These are phyloP conservation scores for Pichia norvegensis DNA, from an alignment of 1,139 yeast species.

Conservation along the genomic window DNA sequence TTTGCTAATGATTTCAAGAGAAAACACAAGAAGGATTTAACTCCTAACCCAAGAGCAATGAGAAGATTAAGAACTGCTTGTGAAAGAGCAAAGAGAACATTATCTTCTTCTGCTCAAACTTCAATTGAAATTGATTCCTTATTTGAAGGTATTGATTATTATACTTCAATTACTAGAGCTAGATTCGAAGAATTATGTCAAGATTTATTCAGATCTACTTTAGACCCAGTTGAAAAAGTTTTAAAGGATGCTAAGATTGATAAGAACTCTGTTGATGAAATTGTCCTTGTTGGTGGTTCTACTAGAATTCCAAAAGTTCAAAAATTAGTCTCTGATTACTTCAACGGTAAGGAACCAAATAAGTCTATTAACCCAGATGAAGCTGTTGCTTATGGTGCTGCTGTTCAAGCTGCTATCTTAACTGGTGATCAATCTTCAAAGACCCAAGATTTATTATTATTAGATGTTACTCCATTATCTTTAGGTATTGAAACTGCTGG, in stretches of 20 bases:
- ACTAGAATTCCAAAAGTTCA: conserved; percentile 89
- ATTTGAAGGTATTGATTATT: conserved; percentile 69
- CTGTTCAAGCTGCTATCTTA: conserved; percentile 96
- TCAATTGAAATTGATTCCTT: conserved; percentile 76
- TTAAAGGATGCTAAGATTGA: conserved; percentile 71
- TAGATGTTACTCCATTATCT: conserved; percentile 96
- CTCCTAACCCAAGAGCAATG: conserved; percentile 86
- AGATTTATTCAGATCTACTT: conserved; percentile 70
- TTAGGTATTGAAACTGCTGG: conserved; percentile 99
- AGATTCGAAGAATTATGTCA: conserved; percentile 84
- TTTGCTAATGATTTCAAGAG: conserved; percentile 90
- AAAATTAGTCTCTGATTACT: conserved; percentile 73
- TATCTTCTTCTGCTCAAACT: conserved; percentile 77
- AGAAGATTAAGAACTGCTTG: conserved; percentile 84
- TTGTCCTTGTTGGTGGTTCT: conserved; percentile 84
- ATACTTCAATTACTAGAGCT: conserved; percentile 75
- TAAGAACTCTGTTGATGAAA: conserved; percentile 72
- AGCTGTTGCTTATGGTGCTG: conserved; percentile 97
- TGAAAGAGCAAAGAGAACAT: conserved; percentile 83
- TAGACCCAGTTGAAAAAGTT: conserved; percentile 79
- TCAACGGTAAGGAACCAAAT: conserved; percentile 82
- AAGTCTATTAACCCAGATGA: conserved; percentile 96
- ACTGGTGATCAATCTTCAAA: conserved; percentile 95
- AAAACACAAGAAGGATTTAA: conserved; percentile 86
- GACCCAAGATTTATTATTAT: conserved; percentile 91